Percentiles rank a stretch among this genome's conserved stretches.
These are phyloP conservation scores for Hymenoscyphus occultus DNA, from an alignment of 2,329 filamentous ascomycete species.

Conservation along the genomic window DNA sequence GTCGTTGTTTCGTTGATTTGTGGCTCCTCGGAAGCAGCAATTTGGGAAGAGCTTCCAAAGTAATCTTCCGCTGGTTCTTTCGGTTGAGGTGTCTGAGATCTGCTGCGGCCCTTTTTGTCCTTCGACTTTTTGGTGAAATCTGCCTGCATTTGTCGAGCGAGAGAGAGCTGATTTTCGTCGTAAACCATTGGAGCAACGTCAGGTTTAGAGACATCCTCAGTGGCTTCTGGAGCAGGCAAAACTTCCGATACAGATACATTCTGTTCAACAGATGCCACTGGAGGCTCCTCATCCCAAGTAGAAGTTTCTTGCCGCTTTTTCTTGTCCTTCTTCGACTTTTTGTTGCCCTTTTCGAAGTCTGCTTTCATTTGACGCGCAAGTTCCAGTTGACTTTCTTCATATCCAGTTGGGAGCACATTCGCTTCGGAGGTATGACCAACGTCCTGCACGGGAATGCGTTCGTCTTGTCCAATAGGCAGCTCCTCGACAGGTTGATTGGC, in stretches of 20 bases:
- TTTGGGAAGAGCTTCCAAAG: conserved; percentile 20
- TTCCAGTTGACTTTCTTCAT: conserved; percentile 31
- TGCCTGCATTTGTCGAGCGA: conserved; percentile 31
- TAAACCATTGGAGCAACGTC: conserved; percentile 29
- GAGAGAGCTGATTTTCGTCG: conserved; percentile 30
- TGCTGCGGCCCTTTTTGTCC: conserved; percentile 29
- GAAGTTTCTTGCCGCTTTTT: conserved; percentile 32
- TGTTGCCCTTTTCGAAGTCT: conserved; percentile 27
- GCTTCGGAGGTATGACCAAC: conserved; percentile 11
- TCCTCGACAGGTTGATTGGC: conserved; percentile 10
- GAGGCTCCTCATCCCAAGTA: conserved; percentile 19
- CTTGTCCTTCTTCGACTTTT: conserved; percentile 33
- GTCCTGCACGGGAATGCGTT: neutral
- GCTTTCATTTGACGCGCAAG: conserved; percentile 31
- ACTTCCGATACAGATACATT: conserved; percentile 9
- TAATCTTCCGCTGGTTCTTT: conserved; percentile 21
- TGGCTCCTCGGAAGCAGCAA: conserved; percentile 11
- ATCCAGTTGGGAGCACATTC: conserved; percentile 22
- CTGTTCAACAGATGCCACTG: neutral
- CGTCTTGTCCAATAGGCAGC: neutral
- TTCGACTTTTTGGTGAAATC: conserved; percentile 40
- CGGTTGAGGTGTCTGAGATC: conserved; percentile 27
- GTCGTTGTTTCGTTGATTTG: conserved; percentile 9
- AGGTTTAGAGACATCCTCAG: conserved; percentile 12
- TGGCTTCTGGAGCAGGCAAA: neutral